Conservation (phyloP, 805 yeast species). For the Zygosaccharomyces bisporus region DNA sequence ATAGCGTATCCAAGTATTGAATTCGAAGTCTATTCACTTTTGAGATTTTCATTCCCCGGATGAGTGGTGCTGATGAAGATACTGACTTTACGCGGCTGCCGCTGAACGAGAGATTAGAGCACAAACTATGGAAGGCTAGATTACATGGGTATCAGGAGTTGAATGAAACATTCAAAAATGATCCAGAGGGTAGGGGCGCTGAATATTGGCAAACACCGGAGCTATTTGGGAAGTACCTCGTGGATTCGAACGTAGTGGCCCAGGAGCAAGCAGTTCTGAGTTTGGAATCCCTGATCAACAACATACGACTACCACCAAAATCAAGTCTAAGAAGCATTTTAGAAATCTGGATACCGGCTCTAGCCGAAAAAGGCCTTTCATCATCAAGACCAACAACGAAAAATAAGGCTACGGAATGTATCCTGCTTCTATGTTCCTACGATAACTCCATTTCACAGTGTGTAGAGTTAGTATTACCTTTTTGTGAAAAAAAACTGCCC, state of each 20-base stretch:
- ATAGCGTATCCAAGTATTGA: background rate
- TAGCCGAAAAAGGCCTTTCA: conserved; percentile 79
- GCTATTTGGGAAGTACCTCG: conserved; percentile 52
- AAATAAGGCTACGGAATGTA: conserved; percentile 56
- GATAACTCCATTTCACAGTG: conserved; percentile 59
- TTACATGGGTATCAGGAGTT: conserved; percentile 72
- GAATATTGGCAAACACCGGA: conserved; percentile 50
- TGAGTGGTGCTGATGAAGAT: conserved; percentile 11
- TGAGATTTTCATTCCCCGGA: background rate
- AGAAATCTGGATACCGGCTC: conserved; percentile 27
- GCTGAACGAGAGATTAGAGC: conserved; percentile 59
- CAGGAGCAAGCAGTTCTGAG: conserved; percentile 75
- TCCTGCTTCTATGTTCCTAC: conserved; percentile 60
- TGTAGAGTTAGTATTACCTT: conserved; percentile 62
- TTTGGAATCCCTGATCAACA: conserved; percentile 50
- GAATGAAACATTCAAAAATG: conserved; percentile 47
- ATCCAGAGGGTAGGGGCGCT: conserved; percentile 1
- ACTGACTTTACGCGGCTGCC: conserved; percentile 59
- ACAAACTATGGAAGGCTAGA: conserved; percentile 87
- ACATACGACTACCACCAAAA: conserved; percentile 44
- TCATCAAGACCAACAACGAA: conserved; percentile 75
- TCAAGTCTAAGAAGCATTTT: conserved; percentile 9
- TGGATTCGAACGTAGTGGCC: conserved; percentile 86
- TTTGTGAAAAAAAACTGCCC: conserved; percentile 61
- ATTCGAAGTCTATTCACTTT: background rate